A percentile compares a stretch with the other conserved stretches of the same genome.
These are phyloP conservation scores for Botrytis hyacinthi DNA, from an alignment of 2,329 filamentous ascomycete species.

Conservation along the genomic window DNA sequence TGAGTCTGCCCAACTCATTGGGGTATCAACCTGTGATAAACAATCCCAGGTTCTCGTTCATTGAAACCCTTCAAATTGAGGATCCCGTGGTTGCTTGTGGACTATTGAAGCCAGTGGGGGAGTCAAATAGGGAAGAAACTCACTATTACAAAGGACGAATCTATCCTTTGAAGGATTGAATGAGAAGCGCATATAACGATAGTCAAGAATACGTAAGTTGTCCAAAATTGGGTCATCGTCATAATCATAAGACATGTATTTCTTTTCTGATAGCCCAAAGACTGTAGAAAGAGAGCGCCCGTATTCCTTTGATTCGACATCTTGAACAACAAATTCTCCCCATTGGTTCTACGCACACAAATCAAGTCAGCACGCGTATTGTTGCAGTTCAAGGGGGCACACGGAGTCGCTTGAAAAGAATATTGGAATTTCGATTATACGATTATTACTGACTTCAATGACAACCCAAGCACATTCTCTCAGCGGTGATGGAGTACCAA, in stretches of 20 bases:
- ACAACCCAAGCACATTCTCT: conserved; percentile 85
- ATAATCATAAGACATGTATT: conserved; percentile 59
- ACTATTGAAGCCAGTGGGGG: not conserved
- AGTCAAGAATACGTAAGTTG: conserved; percentile 76
- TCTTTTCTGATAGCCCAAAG: conserved; percentile 67
- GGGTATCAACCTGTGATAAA: not conserved
- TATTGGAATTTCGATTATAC: conserved; percentile 9
- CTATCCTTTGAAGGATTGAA: conserved; percentile 88
- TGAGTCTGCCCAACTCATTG: not conserved
- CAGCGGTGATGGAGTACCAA: conserved; percentile 68
- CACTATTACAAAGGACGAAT: conserved; percentile 76
- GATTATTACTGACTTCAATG: conserved; percentile 61
- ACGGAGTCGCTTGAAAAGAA: not conserved
- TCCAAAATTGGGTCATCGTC: conserved; percentile 76
- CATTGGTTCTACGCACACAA: conserved; percentile 72
- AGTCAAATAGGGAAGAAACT: not conserved
- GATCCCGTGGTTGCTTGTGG: too few species aligned
- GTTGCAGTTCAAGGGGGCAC: conserved; percentile 13
- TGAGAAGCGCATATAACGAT: conserved; percentile 90
- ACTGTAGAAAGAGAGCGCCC: conserved; percentile 58
- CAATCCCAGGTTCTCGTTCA: not conserved
- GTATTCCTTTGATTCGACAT: conserved; percentile 56
- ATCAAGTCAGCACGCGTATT: conserved; percentile 35
- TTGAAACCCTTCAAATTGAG: not conserved
- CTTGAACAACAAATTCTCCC: conserved; percentile 82